Conservation (phyloP, 306 rosid genomes). For the Abrus pulchellus region DNA sequence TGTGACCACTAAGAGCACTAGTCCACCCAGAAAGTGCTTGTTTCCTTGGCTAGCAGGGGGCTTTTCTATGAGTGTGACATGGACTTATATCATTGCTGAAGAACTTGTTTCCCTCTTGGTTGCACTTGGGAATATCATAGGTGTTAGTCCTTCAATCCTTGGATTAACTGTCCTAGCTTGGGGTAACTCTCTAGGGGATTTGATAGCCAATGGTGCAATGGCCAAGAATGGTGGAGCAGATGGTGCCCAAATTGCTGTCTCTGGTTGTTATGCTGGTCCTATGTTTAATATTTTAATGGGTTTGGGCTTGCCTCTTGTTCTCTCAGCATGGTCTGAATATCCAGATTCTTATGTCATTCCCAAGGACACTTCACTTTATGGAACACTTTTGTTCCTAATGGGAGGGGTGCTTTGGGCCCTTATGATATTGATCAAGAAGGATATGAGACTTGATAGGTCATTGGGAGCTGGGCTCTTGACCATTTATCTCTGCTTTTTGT, state of each 20-base stretch:
- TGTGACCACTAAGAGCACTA: constrained; percentile 46
- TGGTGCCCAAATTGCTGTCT: constrained; percentile 47
- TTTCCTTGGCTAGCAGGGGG: constrained; percentile 51
- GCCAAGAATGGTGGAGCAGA: constrained; percentile 46
- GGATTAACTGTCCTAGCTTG: constrained; percentile 46
- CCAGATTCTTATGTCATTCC: constrained; percentile 47
- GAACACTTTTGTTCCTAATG: constrained; percentile 41
- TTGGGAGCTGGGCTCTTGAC: constrained; percentile 46
- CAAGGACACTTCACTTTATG: constrained; percentile 39
- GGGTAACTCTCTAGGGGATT: constrained; percentile 48
- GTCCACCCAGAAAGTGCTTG: constrained; percentile 47
- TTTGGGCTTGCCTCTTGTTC: constrained; percentile 48
- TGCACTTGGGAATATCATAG: constrained; percentile 41
- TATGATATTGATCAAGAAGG: constrained; percentile 33
- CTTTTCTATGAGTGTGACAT: constrained; percentile 49
- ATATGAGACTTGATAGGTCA: constrained; percentile 41
- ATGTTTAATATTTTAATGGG: constrained; percentile 50
- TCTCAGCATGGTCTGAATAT: constrained; percentile 47
- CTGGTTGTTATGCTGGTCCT: constrained; percentile 47
- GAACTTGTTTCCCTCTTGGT: constrained; percentile 46
- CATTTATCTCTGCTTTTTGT: constrained; percentile 42
- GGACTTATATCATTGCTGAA: constrained; percentile 49
- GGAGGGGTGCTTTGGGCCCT: constrained; percentile 46
- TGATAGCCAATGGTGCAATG: constrained; percentile 50
- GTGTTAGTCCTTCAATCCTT: constrained; percentile 48